Base-by-base conservation (phyloP, 768 basidiomycete genomes). In the Collybia nuda region DNA sequence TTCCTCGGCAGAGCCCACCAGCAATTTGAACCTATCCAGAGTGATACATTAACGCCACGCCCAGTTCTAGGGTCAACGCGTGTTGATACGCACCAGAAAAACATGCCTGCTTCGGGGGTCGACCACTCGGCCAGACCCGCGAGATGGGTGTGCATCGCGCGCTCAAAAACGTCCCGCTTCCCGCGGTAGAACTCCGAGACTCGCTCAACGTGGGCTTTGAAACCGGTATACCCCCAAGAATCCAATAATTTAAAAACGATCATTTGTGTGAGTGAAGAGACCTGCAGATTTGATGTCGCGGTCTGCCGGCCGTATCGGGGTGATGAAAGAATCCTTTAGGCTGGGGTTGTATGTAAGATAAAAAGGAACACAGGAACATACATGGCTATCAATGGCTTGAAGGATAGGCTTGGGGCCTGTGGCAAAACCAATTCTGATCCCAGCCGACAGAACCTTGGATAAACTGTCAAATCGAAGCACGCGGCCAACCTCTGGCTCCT, bases 381-480 rank as follows among this genome's bases (percentile, higher is more conserved):
- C 85, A 68, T 87, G 76, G 36, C 74, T 65, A 62, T 91, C 82
- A 26, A 95, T 87, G 0, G 79, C 80, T 45, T 81, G 70, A 5
- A 90, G 55, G 15, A 95, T 66, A 5, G 71, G 66, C 32, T 73
- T 74, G 2, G 93, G 90, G 0, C 88, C 32, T 9, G 32, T 32
- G 14, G 32, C 32, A 14, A 32, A 32, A 2, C 32, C 32, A 11
- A 32, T 32, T 32, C 32, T 32, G 64, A 90, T 80, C 1, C 89
- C 87, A 9, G 84, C 76, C 2, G 83, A 82, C 18, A 85, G 73
- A 24, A 93, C 71, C 70, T 96, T 96, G 44, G 87, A 90, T 47
- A 95, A 75, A 56, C 88, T 90, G 64, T 96, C 93, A 62, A 96
- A 90, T 22, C 93, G 80, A 12, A 94, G 53, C 26, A 94, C 91